Base-by-base conservation (phyloP, 2,329 filamentous ascomycete genomes). In the Fusarium anguioides region DNA sequence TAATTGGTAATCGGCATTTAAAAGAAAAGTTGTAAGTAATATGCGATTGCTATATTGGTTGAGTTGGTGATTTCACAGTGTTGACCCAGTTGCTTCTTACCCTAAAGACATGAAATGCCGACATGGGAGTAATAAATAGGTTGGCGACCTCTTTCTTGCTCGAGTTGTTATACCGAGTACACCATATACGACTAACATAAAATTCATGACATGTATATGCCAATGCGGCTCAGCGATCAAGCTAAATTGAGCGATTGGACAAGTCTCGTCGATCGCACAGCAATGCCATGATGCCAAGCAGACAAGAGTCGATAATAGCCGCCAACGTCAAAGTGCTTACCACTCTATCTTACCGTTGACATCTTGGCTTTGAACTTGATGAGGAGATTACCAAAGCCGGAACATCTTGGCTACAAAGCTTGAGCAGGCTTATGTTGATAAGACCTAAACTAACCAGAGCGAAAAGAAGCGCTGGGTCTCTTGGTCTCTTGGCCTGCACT, bases 351-450 rank as follows among this genome's bases (percentile, higher is more conserved):
- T 50, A 23, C 31, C 6, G 14, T 33, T 52, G 35, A n/a, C 5
- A 36, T 23, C 31, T 18, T 54, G 39, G 37, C 39, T 20, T 36
- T 58, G 44, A 40, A 42, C 20, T 24, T 24, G 26, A 67, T 53
- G 48, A 52, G 37, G 51, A 60, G 65, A 62, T 49, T 42, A 29
- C 26, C 17, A 54, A 46, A 46, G 45, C 49, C 46, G 21, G 51
- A 27, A 26, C 18, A 31, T 33, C 67, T 70, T 70, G 68, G 68
- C 67, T 54, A 45, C 40, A 70, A 70, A 70, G 68, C 68, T 70
- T 70, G 64, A 66, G 60, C 36, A 52, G 41, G 59, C 66, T 70
- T 62, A 59, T 68, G 51, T 45, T 41, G 39, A 39, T 55, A 63
- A 45, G 50, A 52, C 49, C 20, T 37, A 18, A 41, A n/a, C 17